These are phyloP conservation scores for Waltiozyma sp. DNA, from an alignment of 1,139 yeast genomes.

Conservation along the genomic window DNA sequence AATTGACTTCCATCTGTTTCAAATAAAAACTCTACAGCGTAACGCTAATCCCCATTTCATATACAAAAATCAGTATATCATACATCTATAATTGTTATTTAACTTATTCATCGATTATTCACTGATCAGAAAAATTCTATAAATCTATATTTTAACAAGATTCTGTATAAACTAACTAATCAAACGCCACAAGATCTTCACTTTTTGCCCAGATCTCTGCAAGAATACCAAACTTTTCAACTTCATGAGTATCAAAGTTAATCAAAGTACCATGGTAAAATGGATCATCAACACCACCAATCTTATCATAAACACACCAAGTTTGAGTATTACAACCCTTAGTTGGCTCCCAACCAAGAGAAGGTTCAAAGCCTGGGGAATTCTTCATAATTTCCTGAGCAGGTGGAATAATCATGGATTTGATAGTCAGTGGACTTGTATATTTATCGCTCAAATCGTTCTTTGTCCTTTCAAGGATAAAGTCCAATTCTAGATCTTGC, in stretches of 20 bases:
- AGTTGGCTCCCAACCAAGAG: conserved; percentile 22
- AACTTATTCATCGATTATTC: too few species aligned
- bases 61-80: too few species aligned
- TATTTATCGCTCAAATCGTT: conserved; percentile 17
- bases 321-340: conserved; percentile 31
- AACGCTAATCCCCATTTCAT: too few species aligned
- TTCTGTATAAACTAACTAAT: too few species aligned
- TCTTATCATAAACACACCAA: conserved; percentile 35
- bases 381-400: conserved; percentile 18
- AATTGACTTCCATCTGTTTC: too few species aligned
- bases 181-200: background rate
- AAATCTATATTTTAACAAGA: too few species aligned
- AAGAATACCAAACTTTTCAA: conserved; percentile 14
- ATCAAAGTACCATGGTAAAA: conserved; percentile 17
- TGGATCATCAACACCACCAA: conserved; percentile 27
- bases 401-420: conserved; percentile 26
- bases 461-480: conserved; percentile 19
- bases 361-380: conserved; percentile 23
- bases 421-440: conserved; percentile 19
- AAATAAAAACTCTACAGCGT: too few species aligned
- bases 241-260: conserved; percentile 13
- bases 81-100: too few species aligned
- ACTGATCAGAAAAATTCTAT: too few species aligned
- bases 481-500: conserved; percentile 19
- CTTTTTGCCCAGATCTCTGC: conserved; percentile 14